Conservation (phyloP, 2,329 filamentous ascomycete genomes). For the Colletotrichum sojae region DNA sequence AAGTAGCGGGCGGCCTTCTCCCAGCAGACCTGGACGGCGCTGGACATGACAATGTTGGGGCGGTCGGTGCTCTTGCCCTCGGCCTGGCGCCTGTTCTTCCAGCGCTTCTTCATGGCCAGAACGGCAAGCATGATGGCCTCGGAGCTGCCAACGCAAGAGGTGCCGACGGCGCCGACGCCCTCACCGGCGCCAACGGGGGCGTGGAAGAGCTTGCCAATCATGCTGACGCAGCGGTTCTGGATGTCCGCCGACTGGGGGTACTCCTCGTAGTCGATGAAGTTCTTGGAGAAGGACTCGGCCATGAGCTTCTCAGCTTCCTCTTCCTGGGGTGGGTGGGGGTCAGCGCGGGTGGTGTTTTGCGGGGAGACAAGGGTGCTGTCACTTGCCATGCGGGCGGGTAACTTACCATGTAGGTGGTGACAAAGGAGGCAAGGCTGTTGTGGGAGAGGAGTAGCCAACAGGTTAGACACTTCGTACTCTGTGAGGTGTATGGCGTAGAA, state of each 20-base stretch:
- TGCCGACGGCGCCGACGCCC: conserved; percentile 80
- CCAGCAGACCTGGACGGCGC: conserved; percentile 97
- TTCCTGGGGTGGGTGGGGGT: conserved; percentile 68
- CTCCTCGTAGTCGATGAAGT: conserved; percentile 93
- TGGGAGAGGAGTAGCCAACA: neutral
- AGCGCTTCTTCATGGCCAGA: conserved; percentile 94
- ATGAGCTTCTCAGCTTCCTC: conserved; percentile 97
- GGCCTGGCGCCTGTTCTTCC: conserved; percentile 88
- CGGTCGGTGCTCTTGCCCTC: conserved; percentile 84
- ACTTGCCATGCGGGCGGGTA: conserved; percentile 5
- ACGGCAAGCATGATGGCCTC: conserved; percentile 89
- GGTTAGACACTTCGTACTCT: neutral
- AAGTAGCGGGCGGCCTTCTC: conserved; percentile 93
- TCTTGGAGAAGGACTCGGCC: conserved; percentile 91
- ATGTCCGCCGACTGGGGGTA: conserved; percentile 87
- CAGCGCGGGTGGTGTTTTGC: conserved; percentile 20
- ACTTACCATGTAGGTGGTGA: conserved; percentile 93
- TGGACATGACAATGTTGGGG: conserved; percentile 96
- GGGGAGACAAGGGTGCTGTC: conserved; percentile 13
- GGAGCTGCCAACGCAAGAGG: conserved; percentile 89
- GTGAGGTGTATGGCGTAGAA: neutral
- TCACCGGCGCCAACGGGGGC: conserved; percentile 71
- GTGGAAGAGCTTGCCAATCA: conserved; percentile 93
- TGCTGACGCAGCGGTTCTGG: conserved; percentile 92
- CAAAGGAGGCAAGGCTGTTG: conserved; percentile 86